phyloP scores from a whole-genome alignment of 345 rosid species.

The Jatropha curcas region DNA sequence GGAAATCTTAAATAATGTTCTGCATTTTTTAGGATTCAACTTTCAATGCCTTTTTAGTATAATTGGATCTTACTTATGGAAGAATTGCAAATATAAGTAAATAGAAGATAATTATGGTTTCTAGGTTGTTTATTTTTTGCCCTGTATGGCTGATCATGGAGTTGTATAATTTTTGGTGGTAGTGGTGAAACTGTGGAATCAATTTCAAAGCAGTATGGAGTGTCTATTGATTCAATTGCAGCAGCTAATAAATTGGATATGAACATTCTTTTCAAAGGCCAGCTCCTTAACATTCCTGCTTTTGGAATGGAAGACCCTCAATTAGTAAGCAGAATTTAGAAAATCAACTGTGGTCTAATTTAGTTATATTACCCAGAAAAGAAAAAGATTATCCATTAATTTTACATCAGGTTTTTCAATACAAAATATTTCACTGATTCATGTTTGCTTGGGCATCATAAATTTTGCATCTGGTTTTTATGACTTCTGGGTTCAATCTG shows the following conservation, averaged over 20 bases:
- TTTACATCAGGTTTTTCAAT: background rate
- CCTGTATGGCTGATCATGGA: background rate
- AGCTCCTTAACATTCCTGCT: constrained; percentile 28
- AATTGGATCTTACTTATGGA: background rate
- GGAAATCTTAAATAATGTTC: too few relatives aligned
- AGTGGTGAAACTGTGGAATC: constrained; percentile 42
- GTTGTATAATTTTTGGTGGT: background rate
- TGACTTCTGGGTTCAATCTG: background rate
- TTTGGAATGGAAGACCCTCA: background rate
- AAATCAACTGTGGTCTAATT: background rate
- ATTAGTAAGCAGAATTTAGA: constrained; percentile 20
- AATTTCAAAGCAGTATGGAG: constrained; percentile 37
- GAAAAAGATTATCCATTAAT: too few relatives aligned
- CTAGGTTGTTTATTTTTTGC: background rate
- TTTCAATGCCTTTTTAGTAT: background rate
- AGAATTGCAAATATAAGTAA: background rate
- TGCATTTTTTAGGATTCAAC: background rate
- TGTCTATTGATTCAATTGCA: constrained; percentile 22
- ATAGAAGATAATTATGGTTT: background rate
- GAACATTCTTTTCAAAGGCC: constrained; percentile 31
- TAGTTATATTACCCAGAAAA: background rate
- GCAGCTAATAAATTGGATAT: constrained; percentile 22
- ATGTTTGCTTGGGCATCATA: background rate
- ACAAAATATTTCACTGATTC: background rate
- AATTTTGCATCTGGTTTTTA: background rate